Evolutionary conservation across 306 rosid species (phyloP), one percentile per base, ranked within the genome.

Genomic region (Quercus mongolica): DNA sequence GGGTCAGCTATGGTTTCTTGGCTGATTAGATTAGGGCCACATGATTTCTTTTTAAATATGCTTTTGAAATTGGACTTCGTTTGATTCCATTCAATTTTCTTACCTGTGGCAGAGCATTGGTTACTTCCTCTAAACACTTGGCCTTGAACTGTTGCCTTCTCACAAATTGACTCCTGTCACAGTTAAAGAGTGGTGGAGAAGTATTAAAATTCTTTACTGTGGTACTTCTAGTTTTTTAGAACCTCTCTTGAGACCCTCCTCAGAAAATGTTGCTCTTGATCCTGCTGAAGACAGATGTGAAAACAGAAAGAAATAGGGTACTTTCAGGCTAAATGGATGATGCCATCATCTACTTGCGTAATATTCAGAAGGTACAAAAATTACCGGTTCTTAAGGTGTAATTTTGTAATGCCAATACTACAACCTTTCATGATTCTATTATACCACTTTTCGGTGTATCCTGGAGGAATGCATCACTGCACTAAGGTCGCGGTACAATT

Each of bases 401-500:
- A 25, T 25, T 25, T 25, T 25, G 26, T 25, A 25, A 25, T 25
- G 26, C 26, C 26, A 25, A 1, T 25, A 25, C 26, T 25, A 25
- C 26, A 25, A 25, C 26, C 26, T 25, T 25, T 25, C 1, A 25
- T 25, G 26, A 1, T 25, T 25, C 26, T 25, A 25, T 25, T 25
- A 25, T 25, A 25, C 26, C 26, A 25, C 26, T 25, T 25, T 25
- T 25, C 1, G 26, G 26, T 25, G 26, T 25, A 25, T 25, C 26
- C 26, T 25, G 26, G 26, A 25, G 26, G 26, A 25, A 25, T 25
- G 26, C 26, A 25, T 25, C 88, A 61, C 56, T 82, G 83, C 75
- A 71, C 77, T 85, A 94, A 94, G 83, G 89, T 94, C 28, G 98
- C 97, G 1, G 98, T 94, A 35, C 88, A 91, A 82, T 94, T 97